Conservation (phyloP, 192 early-diverging fungal genomes). For the Cetraspora pellucida region DNA sequence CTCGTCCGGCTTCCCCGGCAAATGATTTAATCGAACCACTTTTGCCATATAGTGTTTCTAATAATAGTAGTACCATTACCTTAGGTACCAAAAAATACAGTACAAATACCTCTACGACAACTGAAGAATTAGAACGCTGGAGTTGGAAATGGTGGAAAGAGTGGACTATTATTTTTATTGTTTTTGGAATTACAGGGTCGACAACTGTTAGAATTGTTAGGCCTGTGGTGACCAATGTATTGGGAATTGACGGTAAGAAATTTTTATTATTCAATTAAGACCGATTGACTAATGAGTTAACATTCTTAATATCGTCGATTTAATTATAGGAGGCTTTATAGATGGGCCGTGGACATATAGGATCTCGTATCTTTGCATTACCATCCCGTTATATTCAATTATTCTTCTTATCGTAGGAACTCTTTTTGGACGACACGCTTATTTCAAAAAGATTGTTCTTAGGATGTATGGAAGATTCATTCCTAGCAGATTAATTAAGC, state of each 20-base stretch:
- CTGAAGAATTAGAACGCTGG: slow-evolving; percentile 22
- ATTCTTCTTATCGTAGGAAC: slow-evolving; percentile 43
- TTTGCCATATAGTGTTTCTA: not conserved
- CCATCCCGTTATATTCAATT: slow-evolving; percentile 44
- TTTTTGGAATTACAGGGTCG: slow-evolving; percentile 50
- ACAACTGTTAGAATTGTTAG: slow-evolving; percentile 48
- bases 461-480: slow-evolving; percentile 51
- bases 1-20: not conserved
- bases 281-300: not conserved
- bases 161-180: slow-evolving; percentile 33
- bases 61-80: not conserved
- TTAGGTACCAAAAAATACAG: not conserved
- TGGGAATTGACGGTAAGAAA: slow-evolving; percentile 27
- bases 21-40: not conserved
- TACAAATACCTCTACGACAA: not conserved
- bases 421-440: slow-evolving; percentile 41
- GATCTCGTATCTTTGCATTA: slow-evolving; percentile 44
- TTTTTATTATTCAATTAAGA: not conserved
- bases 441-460: slow-evolving; percentile 45
- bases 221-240: slow-evolving; percentile 37
- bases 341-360: slow-evolving; percentile 52
- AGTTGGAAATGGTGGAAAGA: slow-evolving; percentile 36
- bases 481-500: slow-evolving; percentile 38
- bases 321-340: slow-evolving; percentile 12
- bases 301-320: not conserved